A percentile compares a stretch with the other conserved stretches of the same genome.
Evolutionary conservation across 2,329 filamentous ascomycete genomes (phyloP).

Genomic region (Cytospora chrysosperma): DNA sequence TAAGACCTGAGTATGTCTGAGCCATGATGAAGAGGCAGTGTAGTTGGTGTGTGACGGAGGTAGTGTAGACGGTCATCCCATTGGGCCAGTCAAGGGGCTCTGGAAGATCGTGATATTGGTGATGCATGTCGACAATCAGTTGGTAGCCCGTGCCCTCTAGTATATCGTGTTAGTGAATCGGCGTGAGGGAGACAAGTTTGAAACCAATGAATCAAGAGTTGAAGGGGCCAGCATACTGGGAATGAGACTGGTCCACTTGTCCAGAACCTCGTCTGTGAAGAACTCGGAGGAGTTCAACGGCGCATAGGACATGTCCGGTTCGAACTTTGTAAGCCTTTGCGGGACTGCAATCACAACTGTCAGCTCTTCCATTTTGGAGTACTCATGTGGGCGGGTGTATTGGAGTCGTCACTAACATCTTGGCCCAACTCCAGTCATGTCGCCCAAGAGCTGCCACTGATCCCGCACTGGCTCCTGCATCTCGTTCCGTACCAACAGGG

Average conservation of each 20-base stretch:
- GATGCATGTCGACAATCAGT: conserved; percentile 37
- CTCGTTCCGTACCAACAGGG: conserved; percentile 36
- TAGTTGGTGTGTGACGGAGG: conserved; percentile 38
- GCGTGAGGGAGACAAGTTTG: too few relatives aligned
- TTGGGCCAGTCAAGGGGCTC: conserved; percentile 36
- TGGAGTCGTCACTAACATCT: conserved; percentile 28
- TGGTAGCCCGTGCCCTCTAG: conserved; percentile 38
- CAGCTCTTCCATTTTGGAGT: too few relatives aligned
- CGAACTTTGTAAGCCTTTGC: conserved; percentile 35
- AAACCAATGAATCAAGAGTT: not conserved
- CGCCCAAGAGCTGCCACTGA: conserved; percentile 36
- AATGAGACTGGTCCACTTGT: conserved; percentile 39
- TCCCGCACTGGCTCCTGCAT: conserved; percentile 26
- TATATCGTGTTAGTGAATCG: conserved; percentile 11
- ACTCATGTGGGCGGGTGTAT: conserved; percentile 7
- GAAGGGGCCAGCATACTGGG: conserved; percentile 28
- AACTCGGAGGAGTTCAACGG: conserved; percentile 39
- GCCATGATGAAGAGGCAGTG: conserved; percentile 32
- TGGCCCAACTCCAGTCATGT: conserved; percentile 39
- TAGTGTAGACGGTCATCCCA: conserved; percentile 37
- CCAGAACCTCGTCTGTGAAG: conserved; percentile 36
- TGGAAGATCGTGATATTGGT: conserved; percentile 38
- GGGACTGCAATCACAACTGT: conserved; percentile 29
- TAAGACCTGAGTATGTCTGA: conserved; percentile 44
- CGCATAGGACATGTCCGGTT: conserved; percentile 36